A percentile compares a stretch with the other conserved stretches of the same genome.
Conservation (phyloP, 352 stramenopile genomes). For the Globisporangium radiosum region DNA sequence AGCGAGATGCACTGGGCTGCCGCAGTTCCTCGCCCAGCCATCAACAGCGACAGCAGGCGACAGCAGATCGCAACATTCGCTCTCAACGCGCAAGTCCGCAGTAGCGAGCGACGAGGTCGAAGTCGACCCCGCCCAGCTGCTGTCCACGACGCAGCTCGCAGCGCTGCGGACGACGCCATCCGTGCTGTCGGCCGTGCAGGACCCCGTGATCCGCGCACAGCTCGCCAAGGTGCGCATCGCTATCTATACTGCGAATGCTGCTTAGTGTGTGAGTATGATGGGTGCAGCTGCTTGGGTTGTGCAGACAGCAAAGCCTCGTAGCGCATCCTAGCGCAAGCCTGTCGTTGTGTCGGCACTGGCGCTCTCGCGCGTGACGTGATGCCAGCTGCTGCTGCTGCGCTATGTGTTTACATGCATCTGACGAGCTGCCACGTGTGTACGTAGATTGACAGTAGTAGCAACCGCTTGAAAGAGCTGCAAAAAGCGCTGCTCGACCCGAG, state of each 20-base stretch:
- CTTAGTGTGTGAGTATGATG: not conserved
- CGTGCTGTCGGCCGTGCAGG: slow-evolving; percentile 36
- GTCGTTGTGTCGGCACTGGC: not conserved
- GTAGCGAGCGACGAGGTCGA: slow-evolving; percentile 18
- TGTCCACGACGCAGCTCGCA: slow-evolving; percentile 49
- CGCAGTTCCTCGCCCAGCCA: slow-evolving; percentile 2
- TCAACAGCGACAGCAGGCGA: slow-evolving; percentile 2
- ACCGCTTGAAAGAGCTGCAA: slow-evolving; percentile 72
- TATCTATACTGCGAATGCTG: not conserved
- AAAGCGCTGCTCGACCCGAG: slow-evolving; percentile 61
- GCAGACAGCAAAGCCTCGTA: not conserved
- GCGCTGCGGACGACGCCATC: slow-evolving; percentile 24
- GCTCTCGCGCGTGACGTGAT: not conserved
- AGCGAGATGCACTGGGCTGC: not conserved
- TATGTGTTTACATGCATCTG: not conserved
- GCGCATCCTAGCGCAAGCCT: not conserved
- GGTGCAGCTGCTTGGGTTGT: not conserved
- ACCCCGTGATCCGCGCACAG: slow-evolving; percentile 38
- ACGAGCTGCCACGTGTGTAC: not conserved
- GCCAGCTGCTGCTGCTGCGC: not conserved
- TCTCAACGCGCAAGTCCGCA: slow-evolving; percentile 4
- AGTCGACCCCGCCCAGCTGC: slow-evolving; percentile 27
- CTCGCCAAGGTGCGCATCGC: slow-evolving; percentile 38
- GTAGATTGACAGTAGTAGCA: slow-evolving; percentile 54
- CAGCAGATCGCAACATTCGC: slow-evolving; percentile 4